Base-by-base conservation (phyloP, 2,329 filamentous ascomycete species). In the Hortaea werneckii region DNA sequence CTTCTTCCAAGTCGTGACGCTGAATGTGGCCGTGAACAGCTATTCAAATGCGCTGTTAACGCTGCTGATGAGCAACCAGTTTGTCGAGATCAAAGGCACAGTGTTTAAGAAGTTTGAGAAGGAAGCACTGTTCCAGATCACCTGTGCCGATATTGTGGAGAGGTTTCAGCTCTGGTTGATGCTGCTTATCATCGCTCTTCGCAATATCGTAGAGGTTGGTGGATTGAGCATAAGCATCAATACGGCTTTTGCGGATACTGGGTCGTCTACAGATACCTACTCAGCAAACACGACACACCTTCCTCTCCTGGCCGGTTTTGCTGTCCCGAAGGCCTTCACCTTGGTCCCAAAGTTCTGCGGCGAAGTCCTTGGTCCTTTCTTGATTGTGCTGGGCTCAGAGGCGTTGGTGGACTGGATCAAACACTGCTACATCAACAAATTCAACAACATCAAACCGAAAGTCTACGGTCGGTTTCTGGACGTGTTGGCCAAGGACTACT, bases 101-200 rank as follows among this genome's bases (percentile, higher is more conserved):
- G 94, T 98, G 1, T 98, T 98, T 73, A 96, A 98, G 70, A 92
- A 90, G 50, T 94, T 96, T 52, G 92, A 98, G 58, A 96, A 95
- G 64, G 92, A 98, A 61, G 96, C 95, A 54, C 72, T 95, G 0
- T 98, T 98, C 62, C 92, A 98, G 64, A 75, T 98, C 10, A 94
- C 90, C 0, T 98, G 92, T 54, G 90, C 92, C 4, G 92, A 98
- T 62, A 83, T 98, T 30, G 92, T 98, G 1, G 92, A 98, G 67
- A 80, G 92, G 1, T 98, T 98, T 58, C 92, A 98, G 60, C 77
- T 98, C 1, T 96, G 90, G 87, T 79, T 98, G 40, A 96, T 98
- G 83, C 76, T 98, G 1, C 77, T 92, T 52, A 95, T 98, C 60
- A 96, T 98, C 50, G 92, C 87, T 6, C 83, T 94, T 65, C 85